Evolutionary conservation across 2,329 filamentous ascomycete species (phyloP), one percentile per base, ranked within the genome.

Genomic region (Colletotrichum lupini): DNA sequence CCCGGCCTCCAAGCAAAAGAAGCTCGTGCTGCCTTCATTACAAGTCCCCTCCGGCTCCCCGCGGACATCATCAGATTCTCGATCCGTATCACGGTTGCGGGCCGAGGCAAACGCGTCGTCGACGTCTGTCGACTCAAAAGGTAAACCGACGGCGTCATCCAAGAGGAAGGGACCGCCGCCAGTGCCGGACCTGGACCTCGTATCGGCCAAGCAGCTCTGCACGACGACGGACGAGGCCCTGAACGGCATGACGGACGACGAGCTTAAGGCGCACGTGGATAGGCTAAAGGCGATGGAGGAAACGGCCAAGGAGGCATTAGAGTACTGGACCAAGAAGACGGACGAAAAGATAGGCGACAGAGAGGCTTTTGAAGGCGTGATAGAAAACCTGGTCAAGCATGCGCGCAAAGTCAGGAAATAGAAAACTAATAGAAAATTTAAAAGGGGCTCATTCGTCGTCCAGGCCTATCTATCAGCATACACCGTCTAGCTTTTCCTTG

Each of bases 1-100:
- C 8, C 97, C 97, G 0, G 95, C 96, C 0, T 97, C 94, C 14
- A 98, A 98, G 83, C 97, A 99, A 82, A 98, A 98, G 88, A 98
- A 98, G 81, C 92, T 99, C 22, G 90, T 99, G 5, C 89, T 99
- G 1, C 97, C 97, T 0, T 98, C 95, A 6, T 92, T 97, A 22
- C 85, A 85, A 68, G 77, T 82, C 80, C 88, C 83, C 74, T 87
- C 81, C 65, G 84, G 80, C 75, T 92, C 85, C 30, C 87, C 86
- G 42, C 85, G 89, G 53, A 87, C 85, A 22, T 92, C 90, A 4
- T 85, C 84, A 30, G 89, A 91, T 73, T 87, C 86, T 5, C 85
- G 87, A 22, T 86, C 86, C 14, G 79, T 84, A 2, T 87, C 86
- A 16, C 84, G 84, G 42, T 74, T 87, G 62, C 83, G 85, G 72